Evolutionary conservation across 2,329 filamentous ascomycete species (phyloP).

Genomic region (Sodiomyces alkalinus): DNA sequence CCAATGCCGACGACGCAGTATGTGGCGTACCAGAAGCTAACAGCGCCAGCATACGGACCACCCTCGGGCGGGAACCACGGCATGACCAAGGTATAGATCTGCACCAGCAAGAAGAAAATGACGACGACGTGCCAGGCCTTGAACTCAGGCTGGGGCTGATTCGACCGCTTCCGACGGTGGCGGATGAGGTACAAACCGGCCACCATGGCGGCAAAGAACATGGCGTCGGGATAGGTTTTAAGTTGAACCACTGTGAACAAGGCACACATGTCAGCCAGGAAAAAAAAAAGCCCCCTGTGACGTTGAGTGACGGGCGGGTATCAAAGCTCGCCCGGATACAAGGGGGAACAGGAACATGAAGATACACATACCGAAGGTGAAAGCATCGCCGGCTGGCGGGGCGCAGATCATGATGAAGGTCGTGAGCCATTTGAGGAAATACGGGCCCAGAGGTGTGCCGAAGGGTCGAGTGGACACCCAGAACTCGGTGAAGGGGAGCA

Average conservation of each 20-base stretch:
- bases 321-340: too few relatives aligned
- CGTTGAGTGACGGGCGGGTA: too few relatives aligned
- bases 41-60: slow-evolving; percentile 45
- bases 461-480: slow-evolving; percentile 51
- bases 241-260: slow-evolving; percentile 43
- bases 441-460: slow-evolving; percentile 45
- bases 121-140: slow-evolving; percentile 42
- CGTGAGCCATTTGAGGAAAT: slow-evolving; percentile 39
- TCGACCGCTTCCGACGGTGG: slow-evolving; percentile 32
- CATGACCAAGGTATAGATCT: slow-evolving; percentile 50
- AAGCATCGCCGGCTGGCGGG: slow-evolving; percentile 47
- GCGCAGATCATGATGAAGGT: slow-evolving; percentile 45
- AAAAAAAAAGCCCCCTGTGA: too few relatives aligned
- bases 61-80: slow-evolving; percentile 55
- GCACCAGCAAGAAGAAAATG: slow-evolving; percentile 42
- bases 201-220: slow-evolving; percentile 42
- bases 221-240: slow-evolving; percentile 37
- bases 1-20: slow-evolving; percentile 50
- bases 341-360: too few relatives aligned
- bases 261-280: slow-evolving; percentile 11
- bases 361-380: slow-evolving; percentile 38
- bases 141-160: slow-evolving; percentile 34
- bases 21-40: slow-evolving; percentile 61
- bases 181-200: slow-evolving; percentile 44
- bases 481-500: slow-evolving; percentile 42